A percentile compares a stretch with the other conserved stretches of the same genome.
These are phyloP conservation scores for Dictyostelium capitatum DNA, from an alignment of 78 protist species.

Conservation along the genomic window DNA sequence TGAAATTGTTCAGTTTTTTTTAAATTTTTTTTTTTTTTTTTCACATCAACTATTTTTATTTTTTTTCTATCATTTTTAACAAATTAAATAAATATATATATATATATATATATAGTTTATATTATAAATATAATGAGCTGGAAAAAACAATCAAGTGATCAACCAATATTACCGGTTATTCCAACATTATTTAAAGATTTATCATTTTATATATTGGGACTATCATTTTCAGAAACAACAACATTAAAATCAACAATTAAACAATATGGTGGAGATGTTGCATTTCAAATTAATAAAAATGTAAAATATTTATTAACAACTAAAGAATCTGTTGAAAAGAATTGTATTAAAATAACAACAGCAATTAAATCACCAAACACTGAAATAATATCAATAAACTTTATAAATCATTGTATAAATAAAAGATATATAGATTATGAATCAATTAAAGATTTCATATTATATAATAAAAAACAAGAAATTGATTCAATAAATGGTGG, in stretches of 20 bases:
- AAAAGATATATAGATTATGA: neutral
- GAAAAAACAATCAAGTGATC: neutral
- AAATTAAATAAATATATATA: too few relatives aligned
- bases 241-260: slow-evolving; percentile 24
- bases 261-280: slow-evolving; percentile 37
- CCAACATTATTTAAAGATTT: slow-evolving; percentile 23
- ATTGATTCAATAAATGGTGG: neutral
- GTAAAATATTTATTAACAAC: slow-evolving; percentile 38
- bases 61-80: too few relatives aligned
- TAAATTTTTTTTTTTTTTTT: too few relatives aligned
- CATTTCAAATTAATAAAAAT: slow-evolving; percentile 22
- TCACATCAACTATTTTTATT: too few relatives aligned
- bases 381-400: slow-evolving; percentile 1
- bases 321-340: slow-evolving; percentile 22
- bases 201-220: slow-evolving; percentile 19
- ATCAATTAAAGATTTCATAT: neutral
- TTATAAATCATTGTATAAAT: slow-evolving; percentile 33
- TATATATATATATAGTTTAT: too few relatives aligned
- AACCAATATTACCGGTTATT: neutral
- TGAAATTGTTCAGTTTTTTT: too few relatives aligned
- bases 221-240: neutral
- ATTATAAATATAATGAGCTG: neutral
- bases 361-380: slow-evolving; percentile 20
- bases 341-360: slow-evolving; percentile 13
- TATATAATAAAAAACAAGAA: neutral